Evolutionary conservation across 768 basidiomycete species (phyloP).

Genomic region (Tylopilus felleus): DNA sequence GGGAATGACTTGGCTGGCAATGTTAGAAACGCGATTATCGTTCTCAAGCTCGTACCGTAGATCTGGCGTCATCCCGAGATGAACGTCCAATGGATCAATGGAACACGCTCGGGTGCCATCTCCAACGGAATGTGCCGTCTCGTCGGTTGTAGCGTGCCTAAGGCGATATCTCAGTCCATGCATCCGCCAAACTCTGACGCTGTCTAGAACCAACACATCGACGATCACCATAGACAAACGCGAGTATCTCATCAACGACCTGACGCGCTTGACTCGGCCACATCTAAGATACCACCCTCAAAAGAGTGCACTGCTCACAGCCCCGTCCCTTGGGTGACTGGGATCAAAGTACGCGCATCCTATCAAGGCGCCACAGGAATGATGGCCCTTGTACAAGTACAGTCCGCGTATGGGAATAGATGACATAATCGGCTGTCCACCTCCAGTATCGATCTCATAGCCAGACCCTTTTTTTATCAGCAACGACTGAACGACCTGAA

Average conservation of each 20-base stretch:
- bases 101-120: conserved; percentile 7
- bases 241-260: background rate
- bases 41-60: conserved; percentile 17
- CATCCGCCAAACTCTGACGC: conserved; percentile 3
- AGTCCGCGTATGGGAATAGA: conserved; percentile 13
- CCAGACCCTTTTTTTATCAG: background rate
- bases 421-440: conserved; percentile 16
- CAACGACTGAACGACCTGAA: background rate
- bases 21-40: conserved; percentile 17
- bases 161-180: conserved; percentile 2
- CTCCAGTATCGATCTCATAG: background rate
- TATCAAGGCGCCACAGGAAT: conserved; percentile 12
- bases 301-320: background rate
- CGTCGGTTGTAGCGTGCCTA: conserved; percentile 11
- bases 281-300: background rate
- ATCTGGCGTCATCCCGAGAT: conserved; percentile 18
- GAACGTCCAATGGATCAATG: conserved; percentile 1
- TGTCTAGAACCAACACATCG: background rate
- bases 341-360: background rate
- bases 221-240: background rate
- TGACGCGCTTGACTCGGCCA: background rate
- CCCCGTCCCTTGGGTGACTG: background rate
- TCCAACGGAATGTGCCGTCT: conserved; percentile 5
- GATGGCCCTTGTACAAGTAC: background rate
- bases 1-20: conserved; percentile 13